Conservation (phyloP, 306 rosid genomes). For the Rosa persica region DNA sequence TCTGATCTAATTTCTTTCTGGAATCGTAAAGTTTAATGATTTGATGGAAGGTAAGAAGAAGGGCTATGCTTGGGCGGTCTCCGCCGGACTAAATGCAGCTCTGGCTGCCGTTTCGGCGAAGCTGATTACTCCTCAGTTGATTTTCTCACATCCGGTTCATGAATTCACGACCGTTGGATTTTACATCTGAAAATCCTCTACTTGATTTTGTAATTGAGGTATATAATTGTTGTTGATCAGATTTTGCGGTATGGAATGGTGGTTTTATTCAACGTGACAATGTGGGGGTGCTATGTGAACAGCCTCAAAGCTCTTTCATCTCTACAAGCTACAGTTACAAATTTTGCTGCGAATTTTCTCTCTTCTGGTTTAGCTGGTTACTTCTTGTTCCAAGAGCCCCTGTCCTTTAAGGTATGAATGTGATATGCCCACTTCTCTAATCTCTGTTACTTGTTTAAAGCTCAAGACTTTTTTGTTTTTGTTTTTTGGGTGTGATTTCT, state of each 20-base stretch:
- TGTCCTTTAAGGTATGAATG: slow-evolving; percentile 56
- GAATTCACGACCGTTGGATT: neutral
- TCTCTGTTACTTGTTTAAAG: neutral
- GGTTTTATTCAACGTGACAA: slow-evolving; percentile 59
- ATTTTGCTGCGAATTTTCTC: slow-evolving; percentile 85
- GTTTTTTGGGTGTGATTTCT: neutral
- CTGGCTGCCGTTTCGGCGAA: slow-evolving; percentile 63
- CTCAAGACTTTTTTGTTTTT: neutral
- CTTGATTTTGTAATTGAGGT: neutral
- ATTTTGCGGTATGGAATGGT: slow-evolving; percentile 55
- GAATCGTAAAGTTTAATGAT: neutral
- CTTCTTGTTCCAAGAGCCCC: slow-evolving; percentile 62
- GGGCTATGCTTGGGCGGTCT: slow-evolving; percentile 58
- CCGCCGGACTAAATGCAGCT: slow-evolving; percentile 61
- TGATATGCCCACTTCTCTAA: neutral
- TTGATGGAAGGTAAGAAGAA: slow-evolving; percentile 28
- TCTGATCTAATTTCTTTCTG: neutral
- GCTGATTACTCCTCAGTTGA: slow-evolving; percentile 46
- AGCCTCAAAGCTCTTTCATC: slow-evolving; percentile 84
- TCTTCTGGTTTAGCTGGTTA: slow-evolving; percentile 81
- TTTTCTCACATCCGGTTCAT: neutral
- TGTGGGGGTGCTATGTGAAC: slow-evolving; percentile 90
- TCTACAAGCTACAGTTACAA: slow-evolving; percentile 86
- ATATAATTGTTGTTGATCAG: slow-evolving; percentile 33
- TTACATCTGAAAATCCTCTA: neutral